A percentile compares a stretch with the other conserved stretches of the same genome.
Evolutionary conservation across 345 rosid species (phyloP).

Genomic region (Eucalyptus marginata): DNA sequence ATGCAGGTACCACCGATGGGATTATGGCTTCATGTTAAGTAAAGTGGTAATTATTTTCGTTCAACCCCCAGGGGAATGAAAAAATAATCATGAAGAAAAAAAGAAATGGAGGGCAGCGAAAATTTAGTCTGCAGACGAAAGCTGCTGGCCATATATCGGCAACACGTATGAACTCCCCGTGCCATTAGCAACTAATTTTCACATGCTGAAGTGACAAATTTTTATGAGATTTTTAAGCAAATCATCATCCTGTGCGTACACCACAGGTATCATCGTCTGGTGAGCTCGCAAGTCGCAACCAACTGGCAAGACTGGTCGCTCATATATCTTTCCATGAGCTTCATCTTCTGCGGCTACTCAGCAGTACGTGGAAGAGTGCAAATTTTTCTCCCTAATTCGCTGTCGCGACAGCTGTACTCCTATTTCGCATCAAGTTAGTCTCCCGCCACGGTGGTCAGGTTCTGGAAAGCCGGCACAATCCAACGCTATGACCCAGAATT

Average conservation of each 20-base stretch:
- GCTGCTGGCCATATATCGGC: background rate
- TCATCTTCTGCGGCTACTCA: background rate
- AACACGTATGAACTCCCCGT: background rate
- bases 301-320: background rate
- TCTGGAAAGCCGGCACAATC: background rate
- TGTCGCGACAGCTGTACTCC: background rate
- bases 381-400: background rate
- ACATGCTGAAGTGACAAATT: background rate
- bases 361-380: background rate
- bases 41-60: background rate
- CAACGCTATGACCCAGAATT: background rate
- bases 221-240: background rate
- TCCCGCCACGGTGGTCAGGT: background rate
- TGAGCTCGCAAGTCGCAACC: background rate
- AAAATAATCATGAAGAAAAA: background rate
- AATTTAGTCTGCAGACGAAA: background rate
- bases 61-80: background rate
- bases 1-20: constrained; percentile 35
- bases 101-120: background rate
- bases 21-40: background rate
- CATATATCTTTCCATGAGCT: background rate
- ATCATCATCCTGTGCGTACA: background rate
- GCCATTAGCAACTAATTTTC: background rate
- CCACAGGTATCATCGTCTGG: background rate
- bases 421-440: background rate